Evolutionary conservation across 805 yeast species (phyloP).

Genomic region (Schizosaccharomyces cryophilus): DNA sequence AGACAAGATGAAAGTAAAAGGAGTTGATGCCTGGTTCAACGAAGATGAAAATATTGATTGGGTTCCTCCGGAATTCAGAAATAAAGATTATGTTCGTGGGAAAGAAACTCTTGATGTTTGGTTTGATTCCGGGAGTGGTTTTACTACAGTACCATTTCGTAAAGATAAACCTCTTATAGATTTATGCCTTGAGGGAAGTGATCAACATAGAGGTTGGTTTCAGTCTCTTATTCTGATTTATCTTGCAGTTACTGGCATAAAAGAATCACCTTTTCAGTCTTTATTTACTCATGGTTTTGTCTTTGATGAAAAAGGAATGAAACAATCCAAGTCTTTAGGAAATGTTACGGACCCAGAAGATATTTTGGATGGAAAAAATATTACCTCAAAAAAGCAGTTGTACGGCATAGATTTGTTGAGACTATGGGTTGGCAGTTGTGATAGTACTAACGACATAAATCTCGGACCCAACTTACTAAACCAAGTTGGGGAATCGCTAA

Average conservation of each 20-base stretch:
- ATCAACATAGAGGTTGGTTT: slow-evolving; percentile 98
- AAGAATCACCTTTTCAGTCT: slow-evolving; percentile 39
- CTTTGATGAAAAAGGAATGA: slow-evolving; percentile 58
- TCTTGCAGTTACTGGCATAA: slow-evolving; percentile 22
- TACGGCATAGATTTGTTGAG: slow-evolving; percentile 81
- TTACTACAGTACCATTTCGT: slow-evolving; percentile 30
- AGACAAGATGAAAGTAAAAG: slow-evolving; percentile 26
- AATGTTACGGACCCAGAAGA: slow-evolving; percentile 49
- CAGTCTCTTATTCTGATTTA: slow-evolving; percentile 75
- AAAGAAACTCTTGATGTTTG: slow-evolving; percentile 94
- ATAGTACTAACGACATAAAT: slow-evolving; percentile 58
- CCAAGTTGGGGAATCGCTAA: slow-evolving; percentile 56
- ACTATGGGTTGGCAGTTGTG: slow-evolving; percentile 71
- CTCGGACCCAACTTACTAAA: slow-evolving; percentile 47
- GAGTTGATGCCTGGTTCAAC: slow-evolving; percentile 65
- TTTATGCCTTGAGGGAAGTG: slow-evolving; percentile 88
- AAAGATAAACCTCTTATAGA: slow-evolving; percentile 31
- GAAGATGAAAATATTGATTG: slow-evolving; percentile 30
- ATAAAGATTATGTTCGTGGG: slow-evolving; percentile 35
- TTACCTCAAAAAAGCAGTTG: slow-evolving; percentile 29
- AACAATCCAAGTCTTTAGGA: slow-evolving; percentile 87
- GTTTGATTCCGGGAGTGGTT: slow-evolving; percentile 92
- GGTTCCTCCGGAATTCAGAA: slow-evolving; percentile 35
- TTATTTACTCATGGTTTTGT: slow-evolving; percentile 87
- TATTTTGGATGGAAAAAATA: slow-evolving; percentile 27